Percentiles rank a stretch among this genome's conserved stretches.
These are phyloP conservation scores for Alternaria sp. DNA, from an alignment of 2,329 filamentous ascomycete genomes.

Conservation along the genomic window DNA sequence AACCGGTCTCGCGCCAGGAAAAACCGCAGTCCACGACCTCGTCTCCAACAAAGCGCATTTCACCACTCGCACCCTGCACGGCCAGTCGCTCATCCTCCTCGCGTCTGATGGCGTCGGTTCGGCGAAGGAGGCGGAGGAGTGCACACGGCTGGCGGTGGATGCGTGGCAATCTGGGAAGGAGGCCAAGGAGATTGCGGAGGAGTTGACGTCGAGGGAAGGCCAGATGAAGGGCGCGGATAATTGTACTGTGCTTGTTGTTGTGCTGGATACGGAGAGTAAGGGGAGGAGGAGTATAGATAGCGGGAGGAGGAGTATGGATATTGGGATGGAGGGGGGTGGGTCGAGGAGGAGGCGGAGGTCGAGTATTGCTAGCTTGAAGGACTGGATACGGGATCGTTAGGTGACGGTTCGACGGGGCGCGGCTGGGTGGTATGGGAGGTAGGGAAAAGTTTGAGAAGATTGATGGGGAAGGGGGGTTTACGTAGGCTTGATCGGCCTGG, in stretches of 20 bases:
- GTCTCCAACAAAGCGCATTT: slow-evolving; percentile 36
- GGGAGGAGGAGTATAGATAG: slow-evolving; percentile 16
- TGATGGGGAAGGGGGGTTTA: neutral
- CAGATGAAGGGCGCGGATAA: slow-evolving; percentile 28
- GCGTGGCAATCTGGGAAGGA: slow-evolving; percentile 19
- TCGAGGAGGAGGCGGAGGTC: slow-evolving; percentile 11
- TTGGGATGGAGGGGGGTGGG: slow-evolving; percentile 4
- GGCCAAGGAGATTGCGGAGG: slow-evolving; percentile 25
- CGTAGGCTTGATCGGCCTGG: neutral
- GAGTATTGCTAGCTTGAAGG: slow-evolving; percentile 19
- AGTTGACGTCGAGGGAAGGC: slow-evolving; percentile 20
- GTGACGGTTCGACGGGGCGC: neutral
- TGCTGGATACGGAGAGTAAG: slow-evolving; percentile 21
- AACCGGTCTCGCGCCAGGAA: slow-evolving; percentile 32
- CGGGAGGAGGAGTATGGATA: slow-evolving; percentile 12
- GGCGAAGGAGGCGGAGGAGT: slow-evolving; percentile 22
- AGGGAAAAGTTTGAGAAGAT: neutral
- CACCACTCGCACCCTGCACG: slow-evolving; percentile 17
- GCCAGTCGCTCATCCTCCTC: slow-evolving; percentile 26
- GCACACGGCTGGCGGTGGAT: slow-evolving; percentile 23
- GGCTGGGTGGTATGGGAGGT: neutral
- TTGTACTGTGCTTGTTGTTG: slow-evolving; percentile 29
- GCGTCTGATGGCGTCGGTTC: slow-evolving; percentile 33
- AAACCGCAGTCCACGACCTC: slow-evolving; percentile 25
- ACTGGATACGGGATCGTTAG: slow-evolving; percentile 19